A percentile compares a stretch with the other conserved stretches of the same genome.
These are phyloP conservation scores for Fagopyrum homotropicum DNA, from an alignment of 148 eudicot species.

Conservation along the genomic window DNA sequence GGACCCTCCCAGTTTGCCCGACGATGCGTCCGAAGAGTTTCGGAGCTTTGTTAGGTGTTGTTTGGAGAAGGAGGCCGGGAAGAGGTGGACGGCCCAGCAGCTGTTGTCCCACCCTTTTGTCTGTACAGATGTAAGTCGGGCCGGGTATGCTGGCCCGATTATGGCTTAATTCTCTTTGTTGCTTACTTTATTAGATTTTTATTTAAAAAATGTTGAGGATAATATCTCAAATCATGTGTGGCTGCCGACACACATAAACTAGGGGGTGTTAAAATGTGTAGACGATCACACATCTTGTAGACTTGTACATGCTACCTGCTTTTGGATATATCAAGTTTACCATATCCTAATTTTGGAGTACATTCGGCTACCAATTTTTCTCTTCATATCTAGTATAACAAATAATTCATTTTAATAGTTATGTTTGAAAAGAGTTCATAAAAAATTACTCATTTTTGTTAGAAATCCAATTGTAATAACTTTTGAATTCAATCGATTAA, in stretches of 20 bases:
- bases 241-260: background rate
- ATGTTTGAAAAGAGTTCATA: too few relatives aligned
- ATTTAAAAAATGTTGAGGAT: background rate
- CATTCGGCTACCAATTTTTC: background rate
- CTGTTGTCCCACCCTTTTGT: slow-evolving; percentile 40
- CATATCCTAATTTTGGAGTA: background rate
- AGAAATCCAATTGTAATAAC: background rate
- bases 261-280: background rate
- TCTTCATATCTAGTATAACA: background rate
- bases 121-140: slow-evolving; percentile 6
- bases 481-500: background rate
- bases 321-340: background rate
- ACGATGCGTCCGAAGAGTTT: slow-evolving; percentile 28
- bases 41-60: slow-evolving; percentile 35
- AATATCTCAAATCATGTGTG: background rate
- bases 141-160: background rate
- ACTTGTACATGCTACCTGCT: background rate
- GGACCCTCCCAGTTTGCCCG: slow-evolving; percentile 57
- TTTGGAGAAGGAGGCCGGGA: slow-evolving; percentile 35
- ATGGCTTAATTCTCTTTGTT: background rate
- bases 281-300: background rate
- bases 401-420: too few relatives aligned
- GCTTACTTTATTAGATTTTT: background rate
- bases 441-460: too few relatives aligned
- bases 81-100: slow-evolving; percentile 32